phyloP scores from a whole-genome alignment of 2,329 filamentous ascomycete genomes.

The Pezizomycotina sp. region DNA sequence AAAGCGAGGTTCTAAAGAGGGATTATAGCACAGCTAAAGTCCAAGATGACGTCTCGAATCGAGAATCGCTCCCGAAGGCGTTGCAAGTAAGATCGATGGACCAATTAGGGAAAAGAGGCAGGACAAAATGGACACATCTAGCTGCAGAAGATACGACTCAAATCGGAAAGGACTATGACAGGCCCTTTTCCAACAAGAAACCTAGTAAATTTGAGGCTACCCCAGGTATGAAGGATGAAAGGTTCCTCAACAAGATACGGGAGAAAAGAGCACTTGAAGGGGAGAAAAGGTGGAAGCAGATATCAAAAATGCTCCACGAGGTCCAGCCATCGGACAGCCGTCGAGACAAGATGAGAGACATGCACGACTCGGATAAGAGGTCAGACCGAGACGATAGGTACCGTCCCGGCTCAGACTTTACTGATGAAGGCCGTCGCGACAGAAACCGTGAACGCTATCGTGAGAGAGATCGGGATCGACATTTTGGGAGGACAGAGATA shows the following conservation, averaged over 20 bases:
- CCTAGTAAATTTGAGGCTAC: constrained; percentile 25
- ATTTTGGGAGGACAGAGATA: neutral
- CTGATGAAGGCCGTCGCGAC: too few species aligned
- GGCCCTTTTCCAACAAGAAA: constrained; percentile 39
- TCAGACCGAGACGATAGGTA: too few species aligned
- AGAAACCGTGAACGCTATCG: too few species aligned
- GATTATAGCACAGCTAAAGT: constrained; percentile 77
- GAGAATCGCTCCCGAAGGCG: constrained; percentile 71
- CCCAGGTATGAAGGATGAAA: constrained; percentile 36
- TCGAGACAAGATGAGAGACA: too few species aligned
- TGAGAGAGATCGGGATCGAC: too few species aligned
- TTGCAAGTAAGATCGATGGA: constrained; percentile 90
- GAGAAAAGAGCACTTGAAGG: constrained; percentile 34
- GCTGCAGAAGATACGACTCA: constrained; percentile 76
- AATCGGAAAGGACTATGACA: constrained; percentile 42
- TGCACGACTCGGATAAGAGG: too few species aligned
- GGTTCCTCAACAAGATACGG: constrained; percentile 47
- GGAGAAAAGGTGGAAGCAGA: constrained; percentile 49
- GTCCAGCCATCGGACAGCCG: too few species aligned
- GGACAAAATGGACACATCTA: constrained; percentile 78
- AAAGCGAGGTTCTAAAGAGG: constrained; percentile 56
- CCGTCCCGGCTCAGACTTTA: too few species aligned
- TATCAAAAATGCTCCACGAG: too few species aligned
- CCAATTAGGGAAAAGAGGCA: constrained; percentile 79
- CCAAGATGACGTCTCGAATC: constrained; percentile 65